Base-by-base conservation (phyloP, 257 asterid species). In the Phtheirospermum japonicum region DNA sequence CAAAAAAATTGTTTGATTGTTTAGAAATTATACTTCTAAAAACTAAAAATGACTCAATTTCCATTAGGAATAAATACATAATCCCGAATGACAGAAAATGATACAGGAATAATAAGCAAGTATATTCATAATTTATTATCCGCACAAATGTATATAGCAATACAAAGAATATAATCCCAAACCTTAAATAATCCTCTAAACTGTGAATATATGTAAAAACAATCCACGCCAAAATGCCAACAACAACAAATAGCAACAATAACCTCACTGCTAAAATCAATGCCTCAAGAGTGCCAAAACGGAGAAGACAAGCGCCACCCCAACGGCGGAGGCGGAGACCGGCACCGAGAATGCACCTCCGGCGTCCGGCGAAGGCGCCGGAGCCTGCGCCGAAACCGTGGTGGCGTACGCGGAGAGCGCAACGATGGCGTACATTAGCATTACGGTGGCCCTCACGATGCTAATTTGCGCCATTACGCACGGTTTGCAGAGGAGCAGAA, bases 291-390 rank as follows among this genome's bases (percentile, higher is more conserved):
- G 61, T 14, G 80, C 83, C 6, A 71, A 37, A 20, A 63, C 70
- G 18, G 93, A 82, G 69, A 70, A 43, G 58, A 78, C 49, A 4
- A 85, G 31, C 53, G 86, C 80, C 43, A 76, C 59, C 0, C 74
- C 89, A 8, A 78, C 65, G 52, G 70, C 49, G 31, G 79, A 66
- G 34, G 63, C 61, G 18, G 87, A 79, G 45, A 69, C 68, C 32
- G 82, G 74, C 73, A 77, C 3, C 13, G 75, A 63, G 64, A 73
- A 79, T 2, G 82, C 87, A 23, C 36, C 77, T 63, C 91, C 91
- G 32, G 82, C 66, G 11, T 71, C 80, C 0, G 87, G 87, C 2
- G 87, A 65, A 0, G 87, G 87, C 9, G 82, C 79, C 20, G 59
- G 59, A 9, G 84, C 82, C 71, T 76, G 83, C 30, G 85, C 87